phyloP scores from a whole-genome alignment of 2,329 filamentous ascomycete genomes.

The Pleurostoma richardsiae region DNA sequence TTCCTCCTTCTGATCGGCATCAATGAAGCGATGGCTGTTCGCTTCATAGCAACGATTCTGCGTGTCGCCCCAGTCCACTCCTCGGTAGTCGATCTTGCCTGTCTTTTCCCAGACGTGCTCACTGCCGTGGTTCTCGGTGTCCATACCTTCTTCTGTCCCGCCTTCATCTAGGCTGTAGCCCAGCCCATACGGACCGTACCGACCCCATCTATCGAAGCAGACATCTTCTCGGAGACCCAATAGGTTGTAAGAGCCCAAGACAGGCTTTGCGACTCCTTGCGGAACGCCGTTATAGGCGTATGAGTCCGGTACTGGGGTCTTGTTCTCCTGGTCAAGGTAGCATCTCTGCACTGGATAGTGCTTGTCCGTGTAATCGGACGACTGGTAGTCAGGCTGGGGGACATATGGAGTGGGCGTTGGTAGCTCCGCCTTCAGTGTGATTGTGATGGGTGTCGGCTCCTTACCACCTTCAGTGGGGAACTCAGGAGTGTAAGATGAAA shows the following conservation, averaged over 20 bases:
- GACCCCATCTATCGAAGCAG: conserved; percentile 83
- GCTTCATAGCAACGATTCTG: conserved; percentile 48
- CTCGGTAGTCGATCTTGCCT: conserved; percentile 51
- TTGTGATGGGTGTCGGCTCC: conserved; percentile 25
- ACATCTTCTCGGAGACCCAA: conserved; percentile 72
- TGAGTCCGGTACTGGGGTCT: conserved; percentile 53
- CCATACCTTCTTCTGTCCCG: conserved; percentile 65
- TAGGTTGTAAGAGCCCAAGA: conserved; percentile 70
- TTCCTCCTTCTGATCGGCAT: conserved; percentile 22
- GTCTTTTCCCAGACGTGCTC: conserved; percentile 51
- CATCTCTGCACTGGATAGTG: conserved; percentile 53
- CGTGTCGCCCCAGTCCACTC: conserved; percentile 49
- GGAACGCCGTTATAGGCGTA: conserved; percentile 68
- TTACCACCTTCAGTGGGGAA: conserved; percentile 52
- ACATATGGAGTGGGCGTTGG: conserved; percentile 52
- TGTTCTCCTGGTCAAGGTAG: conserved; percentile 57
- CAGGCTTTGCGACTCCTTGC: conserved; percentile 70
- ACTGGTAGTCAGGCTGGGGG: conserved; percentile 63
- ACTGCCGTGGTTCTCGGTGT: conserved; percentile 65
- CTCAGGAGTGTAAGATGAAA: conserved; percentile 62
- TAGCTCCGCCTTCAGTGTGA: conserved; percentile 23
- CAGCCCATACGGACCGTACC: conserved; percentile 78
- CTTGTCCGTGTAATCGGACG: conserved; percentile 46
- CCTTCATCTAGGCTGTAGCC: conserved; percentile 74
- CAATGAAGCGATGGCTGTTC: conserved; percentile 60